These are phyloP conservation scores for Peronosclerospora sorghi DNA, from an alignment of 352 stramenopile genomes.

Conservation along the genomic window DNA sequence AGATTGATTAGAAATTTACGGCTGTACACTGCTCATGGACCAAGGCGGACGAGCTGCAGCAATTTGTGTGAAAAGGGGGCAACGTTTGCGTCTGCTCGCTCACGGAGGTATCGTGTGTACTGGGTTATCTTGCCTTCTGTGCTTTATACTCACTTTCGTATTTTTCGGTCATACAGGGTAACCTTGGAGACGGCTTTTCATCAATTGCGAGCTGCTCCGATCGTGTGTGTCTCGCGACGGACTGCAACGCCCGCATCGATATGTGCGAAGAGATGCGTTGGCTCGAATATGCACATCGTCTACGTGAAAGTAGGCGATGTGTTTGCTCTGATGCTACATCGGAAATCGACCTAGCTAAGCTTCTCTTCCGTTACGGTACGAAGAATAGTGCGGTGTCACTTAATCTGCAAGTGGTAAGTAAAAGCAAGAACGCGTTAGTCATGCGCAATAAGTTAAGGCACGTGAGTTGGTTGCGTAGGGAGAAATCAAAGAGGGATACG, in stretches of 20 bases:
- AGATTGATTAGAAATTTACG: slow-evolving; percentile 65
- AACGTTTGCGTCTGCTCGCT: slow-evolving; percentile 71
- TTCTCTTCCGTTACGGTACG: slow-evolving; percentile 60
- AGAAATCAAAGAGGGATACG: slow-evolving; percentile 52
- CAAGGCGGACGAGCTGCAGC: slow-evolving; percentile 35
- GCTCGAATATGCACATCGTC: slow-evolving; percentile 63
- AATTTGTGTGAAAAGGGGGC: slow-evolving; percentile 47
- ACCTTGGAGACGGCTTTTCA: slow-evolving; percentile 58
- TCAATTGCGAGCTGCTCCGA: slow-evolving; percentile 54
- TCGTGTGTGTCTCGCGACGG: slow-evolving; percentile 56
- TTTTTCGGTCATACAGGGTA: slow-evolving; percentile 21
- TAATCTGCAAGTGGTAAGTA: slow-evolving; percentile 55
- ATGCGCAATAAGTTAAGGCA: too few relatives aligned
- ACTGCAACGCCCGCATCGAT: slow-evolving; percentile 72
- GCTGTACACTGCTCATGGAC: slow-evolving; percentile 74
- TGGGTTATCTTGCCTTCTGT: too few relatives aligned
- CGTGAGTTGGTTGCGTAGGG: too few relatives aligned
- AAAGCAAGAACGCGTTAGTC: not conserved
- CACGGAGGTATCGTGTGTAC: slow-evolving; percentile 29
- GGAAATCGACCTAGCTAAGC: slow-evolving; percentile 46
- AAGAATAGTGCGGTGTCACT: slow-evolving; percentile 53
- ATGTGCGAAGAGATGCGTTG: slow-evolving; percentile 81
- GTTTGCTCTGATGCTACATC: slow-evolving; percentile 44
- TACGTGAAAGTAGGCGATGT: slow-evolving; percentile 49
- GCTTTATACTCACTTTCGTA: too few relatives aligned